Percentiles rank a stretch among this genome's conserved stretches.
phyloP scores from a whole-genome alignment of 352 stramenopile genomes.

The Phytophthora colocasiae region DNA sequence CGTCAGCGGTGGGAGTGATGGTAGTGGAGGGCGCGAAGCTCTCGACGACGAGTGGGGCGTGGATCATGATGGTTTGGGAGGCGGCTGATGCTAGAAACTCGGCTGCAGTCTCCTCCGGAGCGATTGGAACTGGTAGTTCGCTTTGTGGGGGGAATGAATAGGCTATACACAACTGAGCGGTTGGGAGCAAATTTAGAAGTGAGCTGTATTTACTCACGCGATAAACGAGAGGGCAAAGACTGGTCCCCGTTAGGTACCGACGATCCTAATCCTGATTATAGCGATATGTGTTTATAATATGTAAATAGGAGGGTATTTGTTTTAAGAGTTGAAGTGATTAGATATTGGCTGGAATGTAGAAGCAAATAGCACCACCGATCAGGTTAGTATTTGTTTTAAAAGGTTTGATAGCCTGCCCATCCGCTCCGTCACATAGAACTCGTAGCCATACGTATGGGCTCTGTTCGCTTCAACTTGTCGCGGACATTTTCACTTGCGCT shows the following conservation, averaged over 20 bases:
- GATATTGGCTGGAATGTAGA: neutral
- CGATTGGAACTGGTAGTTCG: neutral
- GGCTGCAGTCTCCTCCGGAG: conserved; percentile 27
- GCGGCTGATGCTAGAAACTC: conserved; percentile 7
- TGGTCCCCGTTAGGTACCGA: conserved; percentile 10
- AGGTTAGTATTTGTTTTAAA: neutral
- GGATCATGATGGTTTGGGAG: conserved; percentile 30
- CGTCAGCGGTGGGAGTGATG: neutral
- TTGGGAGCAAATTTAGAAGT: conserved; percentile 29
- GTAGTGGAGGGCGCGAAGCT: conserved; percentile 17
- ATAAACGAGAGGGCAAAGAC: conserved; percentile 6
- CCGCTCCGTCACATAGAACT: conserved; percentile 43
- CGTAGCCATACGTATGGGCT: conserved; percentile 8
- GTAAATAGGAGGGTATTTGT: neutral
- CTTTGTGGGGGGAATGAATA: neutral
- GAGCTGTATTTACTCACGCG: neutral
- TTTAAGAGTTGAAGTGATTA: neutral
- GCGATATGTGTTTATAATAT: neutral
- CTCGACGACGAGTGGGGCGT: conserved; percentile 27
- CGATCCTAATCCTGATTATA: conserved; percentile 12
- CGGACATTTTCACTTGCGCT: conserved; percentile 15
- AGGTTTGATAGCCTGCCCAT: conserved; percentile 11
- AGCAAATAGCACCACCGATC: neutral
- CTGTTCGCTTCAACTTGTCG: conserved; percentile 34
- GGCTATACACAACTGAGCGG: conserved; percentile 4